Conservation (phyloP, 805 yeast genomes). For the Candida loeiensis region DNA sequence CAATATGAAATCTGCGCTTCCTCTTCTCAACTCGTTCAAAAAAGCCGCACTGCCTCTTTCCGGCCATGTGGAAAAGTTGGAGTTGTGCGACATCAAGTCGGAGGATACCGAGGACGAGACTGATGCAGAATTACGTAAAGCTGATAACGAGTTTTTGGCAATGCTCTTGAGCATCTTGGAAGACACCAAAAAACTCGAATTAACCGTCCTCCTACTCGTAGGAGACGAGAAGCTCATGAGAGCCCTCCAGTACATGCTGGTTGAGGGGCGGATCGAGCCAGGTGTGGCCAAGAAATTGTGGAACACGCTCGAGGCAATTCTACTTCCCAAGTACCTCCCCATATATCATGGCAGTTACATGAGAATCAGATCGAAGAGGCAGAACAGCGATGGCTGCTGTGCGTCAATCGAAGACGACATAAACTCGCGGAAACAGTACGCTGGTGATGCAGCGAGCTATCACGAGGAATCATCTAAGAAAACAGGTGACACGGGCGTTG, state of each 20-base stretch:
- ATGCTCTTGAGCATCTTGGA: not conserved
- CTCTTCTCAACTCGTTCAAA: too few species aligned
- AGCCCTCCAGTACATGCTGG: not conserved
- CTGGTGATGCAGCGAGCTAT: too few species aligned
- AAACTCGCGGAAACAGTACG: too few species aligned
- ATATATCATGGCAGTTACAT: not conserved
- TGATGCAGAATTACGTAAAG: not conserved
- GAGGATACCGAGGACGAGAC: not conserved
- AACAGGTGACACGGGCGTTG: too few species aligned
- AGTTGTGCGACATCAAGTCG: too few species aligned
- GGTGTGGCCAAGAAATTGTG: not conserved
- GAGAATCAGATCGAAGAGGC: not conserved
- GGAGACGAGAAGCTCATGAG: not conserved
- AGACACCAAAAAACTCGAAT: conserved; percentile 1
- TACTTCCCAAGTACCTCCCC: not conserved
- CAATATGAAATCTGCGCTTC: too few species aligned
- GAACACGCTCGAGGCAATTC: not conserved
- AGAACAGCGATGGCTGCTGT: too few species aligned
- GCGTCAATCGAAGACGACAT: too few species aligned
- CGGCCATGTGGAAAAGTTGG: too few species aligned
- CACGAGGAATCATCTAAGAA: too few species aligned
- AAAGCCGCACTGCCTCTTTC: too few species aligned
- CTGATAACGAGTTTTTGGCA: not conserved
- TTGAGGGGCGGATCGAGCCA: not conserved
- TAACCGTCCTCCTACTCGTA: conserved; percentile 3